Evolutionary conservation across 441 rosid species (phyloP), one percentile per base, ranked within the genome.

Genomic region (Populus trichocarpa): DNA sequence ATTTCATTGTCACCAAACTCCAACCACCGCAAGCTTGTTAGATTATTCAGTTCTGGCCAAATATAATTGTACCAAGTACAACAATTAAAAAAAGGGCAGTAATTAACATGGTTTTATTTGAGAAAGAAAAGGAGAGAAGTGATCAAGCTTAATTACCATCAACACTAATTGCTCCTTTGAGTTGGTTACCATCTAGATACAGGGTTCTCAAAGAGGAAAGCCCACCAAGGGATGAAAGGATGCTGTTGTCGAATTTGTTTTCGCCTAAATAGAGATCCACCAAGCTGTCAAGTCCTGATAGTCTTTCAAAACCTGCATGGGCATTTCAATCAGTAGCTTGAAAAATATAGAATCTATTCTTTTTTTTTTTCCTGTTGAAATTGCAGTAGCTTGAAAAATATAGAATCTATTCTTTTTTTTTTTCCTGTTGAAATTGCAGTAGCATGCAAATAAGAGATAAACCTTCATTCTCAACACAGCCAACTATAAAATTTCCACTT

Each of bases 121-220:
- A 0, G 9, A 36, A 6, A 36, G 8, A 8, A 36, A 36, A 36
- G 10, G n/a, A 23, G 25, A 11, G 28, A 18, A 42, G 38, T 3
- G 50, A 26, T 14, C 3, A 5, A 38, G 23, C 16, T 42, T 9
- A 36, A 6, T 6, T 36, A 75, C 84, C 74, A 38, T 73, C 28
- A 50, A 26, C 13, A 14, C 23, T n/a, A 25, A 40, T 28, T n/a
- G 53, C 20, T 72, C 74, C 65, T 32, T 9, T 11, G 4, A 74
- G n/a, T 5, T 7, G 5, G 64, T 73, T 81, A 5, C 0, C 0
- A 2, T 0, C 1, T 20, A 83, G 28, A 59, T 12, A 0, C 14
- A 80, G 40, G 9, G 1, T 12, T 65, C 14, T 57, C 6, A 85
- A 64, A 18, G 83, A 81, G n/a, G 83, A 50, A 67, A 83, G 77